Evolutionary conservation across 2,329 filamentous ascomycete genomes (phyloP).

Genomic region (Colletotrichum gigasporum): DNA sequence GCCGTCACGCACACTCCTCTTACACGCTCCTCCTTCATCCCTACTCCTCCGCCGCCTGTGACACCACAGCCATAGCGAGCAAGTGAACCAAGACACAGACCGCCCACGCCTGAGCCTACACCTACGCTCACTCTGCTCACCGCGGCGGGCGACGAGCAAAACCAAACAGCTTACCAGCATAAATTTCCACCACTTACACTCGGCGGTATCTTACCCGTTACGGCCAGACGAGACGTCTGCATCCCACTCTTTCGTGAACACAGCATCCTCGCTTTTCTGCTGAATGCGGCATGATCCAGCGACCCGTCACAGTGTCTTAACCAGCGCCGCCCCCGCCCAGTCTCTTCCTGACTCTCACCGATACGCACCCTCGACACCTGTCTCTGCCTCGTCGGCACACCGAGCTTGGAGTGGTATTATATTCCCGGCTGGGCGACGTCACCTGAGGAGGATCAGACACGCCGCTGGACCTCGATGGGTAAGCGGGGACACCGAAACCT

Average conservation of each 20-base stretch:
- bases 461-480: constrained; percentile 12
- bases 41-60: constrained; percentile 18
- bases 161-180: not conserved
- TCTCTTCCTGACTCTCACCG: constrained; percentile 16
- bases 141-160: not conserved
- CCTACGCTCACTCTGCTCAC: not conserved
- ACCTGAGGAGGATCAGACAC: not conserved
- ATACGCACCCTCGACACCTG: no score
- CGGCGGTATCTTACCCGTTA: constrained; percentile 23
- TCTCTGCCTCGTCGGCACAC: not conserved
- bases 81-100: constrained; percentile 27
- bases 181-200: not conserved
- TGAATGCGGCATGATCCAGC: constrained; percentile 29
- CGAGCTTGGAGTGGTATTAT: not conserved
- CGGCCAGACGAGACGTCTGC: constrained; percentile 27
- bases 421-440: not conserved
- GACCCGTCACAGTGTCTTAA: constrained; percentile 25
- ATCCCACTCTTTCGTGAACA: constrained; percentile 18
- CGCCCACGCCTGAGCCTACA: constrained; percentile 16
- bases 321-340: not conserved
- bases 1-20: constrained; percentile 25
- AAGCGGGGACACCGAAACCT: not conserved
- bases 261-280: constrained; percentile 1
- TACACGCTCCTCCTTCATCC: constrained; percentile 31
- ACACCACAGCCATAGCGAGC: constrained; percentile 22